These are phyloP conservation scores for Mortierella sp. DNA, from an alignment of 371 early-diverging fungal genomes.

Conservation along the genomic window DNA sequence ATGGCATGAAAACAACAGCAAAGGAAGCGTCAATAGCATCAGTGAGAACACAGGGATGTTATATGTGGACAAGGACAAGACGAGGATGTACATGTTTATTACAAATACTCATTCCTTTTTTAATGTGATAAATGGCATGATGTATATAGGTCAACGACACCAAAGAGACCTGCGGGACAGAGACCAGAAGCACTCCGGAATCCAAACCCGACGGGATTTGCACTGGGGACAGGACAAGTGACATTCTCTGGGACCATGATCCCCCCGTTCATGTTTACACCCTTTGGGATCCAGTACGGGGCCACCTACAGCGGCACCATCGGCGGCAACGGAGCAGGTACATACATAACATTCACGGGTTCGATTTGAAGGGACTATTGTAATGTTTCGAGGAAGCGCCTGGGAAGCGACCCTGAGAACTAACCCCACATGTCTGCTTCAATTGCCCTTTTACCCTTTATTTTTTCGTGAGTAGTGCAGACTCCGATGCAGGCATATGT, in stretches of 20 bases:
- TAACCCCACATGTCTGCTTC: background rate
- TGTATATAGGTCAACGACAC: conserved; percentile 60
- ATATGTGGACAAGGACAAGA: no score
- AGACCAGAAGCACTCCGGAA: conserved; percentile 73
- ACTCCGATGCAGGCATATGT: conserved; percentile 72
- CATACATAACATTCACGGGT: background rate
- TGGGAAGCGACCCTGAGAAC: background rate
- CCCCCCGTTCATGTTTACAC: conserved; percentile 64
- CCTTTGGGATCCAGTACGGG: conserved; percentile 77
- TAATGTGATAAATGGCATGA: no score
- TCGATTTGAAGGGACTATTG: background rate
- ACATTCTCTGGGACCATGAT: conserved; percentile 66
- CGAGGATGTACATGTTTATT: background rate
- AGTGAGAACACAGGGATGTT: no score
- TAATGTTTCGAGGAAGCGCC: background rate
- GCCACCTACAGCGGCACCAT: conserved; percentile 51
- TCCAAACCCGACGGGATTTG: conserved; percentile 61
- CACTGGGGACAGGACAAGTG: conserved; percentile 63
- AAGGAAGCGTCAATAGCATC: no score
- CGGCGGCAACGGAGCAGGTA: conserved; percentile 45
- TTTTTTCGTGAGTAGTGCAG: conserved; percentile 19
- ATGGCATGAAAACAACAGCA: no score
- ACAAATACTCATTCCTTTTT: background rate
- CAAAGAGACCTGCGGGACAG: conserved; percentile 79
- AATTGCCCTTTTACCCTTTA: background rate